A percentile compares a stretch with the other conserved stretches of the same genome.
Conservation (phyloP, 768 basidiomycete genomes). For the Suillus variegatus region DNA sequence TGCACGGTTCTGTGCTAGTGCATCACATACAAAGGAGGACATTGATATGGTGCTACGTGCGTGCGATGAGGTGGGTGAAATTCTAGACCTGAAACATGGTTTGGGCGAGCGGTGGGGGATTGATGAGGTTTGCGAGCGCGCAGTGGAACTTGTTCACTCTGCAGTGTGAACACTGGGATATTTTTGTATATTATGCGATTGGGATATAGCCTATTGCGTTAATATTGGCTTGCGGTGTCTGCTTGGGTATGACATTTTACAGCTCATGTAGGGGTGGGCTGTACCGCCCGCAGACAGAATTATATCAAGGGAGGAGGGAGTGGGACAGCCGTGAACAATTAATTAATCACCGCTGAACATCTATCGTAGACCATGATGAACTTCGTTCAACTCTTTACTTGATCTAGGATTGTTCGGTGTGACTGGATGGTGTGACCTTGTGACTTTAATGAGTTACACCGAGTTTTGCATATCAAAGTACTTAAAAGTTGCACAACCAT, state of each 20-base stretch:
- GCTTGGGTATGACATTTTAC: neutral
- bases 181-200: neutral
- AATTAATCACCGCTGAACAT: neutral
- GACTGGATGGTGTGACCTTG: neutral
- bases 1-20: conserved; percentile 92
- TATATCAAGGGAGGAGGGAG: neutral
- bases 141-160: conserved; percentile 69
- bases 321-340: neutral
- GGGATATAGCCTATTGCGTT: neutral
- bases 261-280: neutral
- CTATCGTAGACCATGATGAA: neutral
- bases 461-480: neutral
- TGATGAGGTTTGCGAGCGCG: conserved; percentile 69
- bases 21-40: conserved; percentile 96
- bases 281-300: neutral
- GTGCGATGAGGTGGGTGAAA: conserved; percentile 89
- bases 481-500: neutral
- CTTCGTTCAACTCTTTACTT: neutral
- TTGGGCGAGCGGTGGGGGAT: conserved; percentile 72
- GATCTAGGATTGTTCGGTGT: neutral
- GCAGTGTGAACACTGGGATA: conserved; percentile 16
- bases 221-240: neutral
- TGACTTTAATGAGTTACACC: neutral
- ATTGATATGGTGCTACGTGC: conserved; percentile 84
- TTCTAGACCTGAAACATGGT: conserved; percentile 89